Base-by-base conservation (phyloP, 2,329 filamentous ascomycete species). In the Penicillium sp. region DNA sequence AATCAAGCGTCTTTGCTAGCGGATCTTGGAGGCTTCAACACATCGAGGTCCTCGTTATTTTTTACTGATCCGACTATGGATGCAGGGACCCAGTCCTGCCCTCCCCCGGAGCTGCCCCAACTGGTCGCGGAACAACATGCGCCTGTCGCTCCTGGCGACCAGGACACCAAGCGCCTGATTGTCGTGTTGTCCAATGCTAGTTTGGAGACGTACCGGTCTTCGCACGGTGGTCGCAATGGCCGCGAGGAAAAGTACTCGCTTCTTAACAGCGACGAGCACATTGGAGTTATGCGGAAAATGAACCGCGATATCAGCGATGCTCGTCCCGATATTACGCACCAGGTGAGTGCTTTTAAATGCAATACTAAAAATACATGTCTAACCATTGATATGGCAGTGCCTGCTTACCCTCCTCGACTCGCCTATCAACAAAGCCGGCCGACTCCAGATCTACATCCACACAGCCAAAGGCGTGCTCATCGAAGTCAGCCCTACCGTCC, bases 261-360 rank as follows among this genome's bases (percentile, higher is more conserved):
- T 52, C 86, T 99, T 68, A 99, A 99, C 81, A 97, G 92, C 75
- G 94, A 99, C 71, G 94, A 99, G 77, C 94, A 99, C 73, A 99
- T 99, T 65, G 94, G 94, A 61, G 89, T 97, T 63, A 96, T 99
- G 91, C 88, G 94, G 69, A 99, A 97, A 81, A 97, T 97, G 93
- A 96, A 96, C 73, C 84, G 94, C 66, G 94, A 99, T 72, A 97
- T 99, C 64, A 97, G 92, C 73, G 94, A 99, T 76, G 94, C 94
- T 59, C 86, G 94, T 65, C 94, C 94, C 46, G 94, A 99, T 75
- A 99, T 99, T 68, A 96, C 94, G 47, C 94, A 99, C 74, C 94
- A 97, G 90, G 93, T 97, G 79, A n/a, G 46, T 35, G 3, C 7
- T 1, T 9, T 14, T 28, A 1, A 69, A 47, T 2, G 11, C 8